Evolutionary conservation across 345 rosid genomes (phyloP), one percentile per base, ranked within the genome.

Genomic region (Gossypium sturtianum): DNA sequence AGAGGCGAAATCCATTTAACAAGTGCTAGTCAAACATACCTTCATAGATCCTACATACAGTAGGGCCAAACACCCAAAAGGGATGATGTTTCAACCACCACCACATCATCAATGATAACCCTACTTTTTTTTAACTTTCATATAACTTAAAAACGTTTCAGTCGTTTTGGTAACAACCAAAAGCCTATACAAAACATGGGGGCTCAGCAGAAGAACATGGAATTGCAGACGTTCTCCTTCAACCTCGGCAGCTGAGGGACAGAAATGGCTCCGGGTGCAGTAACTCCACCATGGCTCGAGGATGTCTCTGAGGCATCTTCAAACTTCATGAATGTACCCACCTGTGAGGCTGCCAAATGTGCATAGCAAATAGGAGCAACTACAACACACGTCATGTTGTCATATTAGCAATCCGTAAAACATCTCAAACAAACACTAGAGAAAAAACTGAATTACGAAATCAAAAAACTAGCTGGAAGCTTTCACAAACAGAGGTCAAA

Each of bases 161-260:
- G 74, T 22, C 16, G 9, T 47, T 15, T 13, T 13, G 19, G 34
- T 16, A 45, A 43, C 13, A 72, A 12, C 65, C 7, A 20, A 43
- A 44, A 1, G 43, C 16, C 75, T 72, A 15, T 23, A 72, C 66
- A 72, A 59, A 59, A 58, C 66, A 15, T 19, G 7, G 38, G 29
- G n/a, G 22, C 67, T 84, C 82, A 93, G 61, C 92, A 89, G 66
- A 93, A 93, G 87, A 91, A 93, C 98, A 93, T 93, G 25, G 97
- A 85, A 63, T 79, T 83, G 49, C 83, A 71, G 23, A 93, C 98
- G 0, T 74, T 67, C 0, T 77, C 54, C 65, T 86, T 62, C 66
- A 93, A 74, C 68, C 61, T 81, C 0, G 98, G 97, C 79, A 93
- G 82, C 48, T 86, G 89, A 17, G 87, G 84, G 2, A 90, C 89